A percentile compares a stretch with the other conserved stretches of the same genome.
phyloP scores from a whole-genome alignment of 805 yeast species.

The Cyberlindnera sargentensis region DNA sequence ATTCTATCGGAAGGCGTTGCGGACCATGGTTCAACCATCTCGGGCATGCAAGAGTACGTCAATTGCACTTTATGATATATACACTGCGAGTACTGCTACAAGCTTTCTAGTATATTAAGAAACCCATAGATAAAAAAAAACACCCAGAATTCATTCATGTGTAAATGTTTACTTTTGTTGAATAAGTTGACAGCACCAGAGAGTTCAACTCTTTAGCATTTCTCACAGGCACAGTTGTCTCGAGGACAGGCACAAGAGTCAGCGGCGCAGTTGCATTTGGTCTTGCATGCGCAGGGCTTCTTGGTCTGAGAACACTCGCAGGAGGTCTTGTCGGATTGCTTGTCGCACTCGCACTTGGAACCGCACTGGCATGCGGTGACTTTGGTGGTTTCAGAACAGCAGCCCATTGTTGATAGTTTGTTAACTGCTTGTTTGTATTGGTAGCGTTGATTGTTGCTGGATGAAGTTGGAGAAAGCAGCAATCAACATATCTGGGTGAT shows the following conservation, averaged over 20 bases:
- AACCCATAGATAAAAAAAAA: too few species aligned
- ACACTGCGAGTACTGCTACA: too few species aligned
- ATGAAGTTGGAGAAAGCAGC: background rate
- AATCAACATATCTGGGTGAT: too few species aligned
- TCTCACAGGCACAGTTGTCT: constrained; percentile 1
- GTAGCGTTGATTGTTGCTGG: background rate
- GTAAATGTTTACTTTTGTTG: too few species aligned
- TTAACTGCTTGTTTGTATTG: background rate
- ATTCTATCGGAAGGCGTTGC: too few species aligned
- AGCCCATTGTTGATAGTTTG: constrained; percentile 2
- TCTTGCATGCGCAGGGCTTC: constrained; percentile 1
- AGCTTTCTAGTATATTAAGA: too few species aligned
- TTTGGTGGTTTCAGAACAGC: constrained; percentile 1
- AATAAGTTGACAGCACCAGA: background rate
- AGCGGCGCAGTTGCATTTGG: constrained; percentile 3
- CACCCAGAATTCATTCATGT: too few species aligned
- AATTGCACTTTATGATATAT: too few species aligned
- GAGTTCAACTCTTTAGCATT: background rate
- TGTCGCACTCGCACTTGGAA: background rate
- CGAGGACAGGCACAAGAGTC: constrained; percentile 2
- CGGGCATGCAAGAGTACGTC: too few species aligned
- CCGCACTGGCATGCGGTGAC: constrained; percentile 1
- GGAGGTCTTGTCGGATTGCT: background rate
- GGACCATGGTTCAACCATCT: too few species aligned
- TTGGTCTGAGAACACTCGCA: background rate